A percentile compares a stretch with the other conserved stretches of the same genome.
Conservation (phyloP, 1,284 basidiomycete genomes). For the Vanrija sp. region DNA sequence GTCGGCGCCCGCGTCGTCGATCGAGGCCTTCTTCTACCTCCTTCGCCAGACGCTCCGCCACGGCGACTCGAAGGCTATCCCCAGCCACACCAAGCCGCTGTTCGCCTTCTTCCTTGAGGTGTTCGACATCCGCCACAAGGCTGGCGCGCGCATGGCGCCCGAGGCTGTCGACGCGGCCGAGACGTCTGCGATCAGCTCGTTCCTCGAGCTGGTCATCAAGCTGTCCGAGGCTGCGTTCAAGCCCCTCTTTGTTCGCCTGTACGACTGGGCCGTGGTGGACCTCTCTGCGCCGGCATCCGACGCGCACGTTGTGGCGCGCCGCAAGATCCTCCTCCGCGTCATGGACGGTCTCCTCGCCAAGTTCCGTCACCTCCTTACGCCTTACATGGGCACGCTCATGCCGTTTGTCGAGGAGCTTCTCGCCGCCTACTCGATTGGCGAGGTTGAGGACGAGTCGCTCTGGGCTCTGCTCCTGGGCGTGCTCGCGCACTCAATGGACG, state of each 20-base stretch:
- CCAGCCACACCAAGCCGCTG: slow-evolving; percentile 65
- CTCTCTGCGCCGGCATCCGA: slow-evolving; percentile 44
- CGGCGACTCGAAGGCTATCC: slow-evolving; percentile 62
- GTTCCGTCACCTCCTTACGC: slow-evolving; percentile 88
- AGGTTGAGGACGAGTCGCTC: slow-evolving; percentile 46
- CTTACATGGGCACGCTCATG: slow-evolving; percentile 76
- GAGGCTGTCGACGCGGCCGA: slow-evolving; percentile 46
- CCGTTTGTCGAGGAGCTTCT: slow-evolving; percentile 66
- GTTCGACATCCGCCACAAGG: slow-evolving; percentile 60
- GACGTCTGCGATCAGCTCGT: slow-evolving; percentile 59
- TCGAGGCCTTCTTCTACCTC: slow-evolving; percentile 61
- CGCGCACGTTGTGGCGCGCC: slow-evolving; percentile 46
- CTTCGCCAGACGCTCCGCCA: slow-evolving; percentile 63
- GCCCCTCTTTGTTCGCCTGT: slow-evolving; percentile 84
- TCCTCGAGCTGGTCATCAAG: slow-evolving; percentile 85
- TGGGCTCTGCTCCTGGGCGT: slow-evolving; percentile 66
- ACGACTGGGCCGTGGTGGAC: slow-evolving; percentile 87
- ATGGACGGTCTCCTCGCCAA: slow-evolving; percentile 70
- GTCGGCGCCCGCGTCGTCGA: slow-evolving; percentile 22
- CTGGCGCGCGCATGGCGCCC: slow-evolving; percentile 27
- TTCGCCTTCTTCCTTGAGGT: slow-evolving; percentile 80
- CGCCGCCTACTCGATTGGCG: slow-evolving; percentile 50
- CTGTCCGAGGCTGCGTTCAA: slow-evolving; percentile 90
- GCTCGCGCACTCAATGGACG: slow-evolving; percentile 65
- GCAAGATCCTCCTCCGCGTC: slow-evolving; percentile 67